phyloP scores from a whole-genome alignment of 108 stramenopile genomes.

The Nitzschia sp. region DNA sequence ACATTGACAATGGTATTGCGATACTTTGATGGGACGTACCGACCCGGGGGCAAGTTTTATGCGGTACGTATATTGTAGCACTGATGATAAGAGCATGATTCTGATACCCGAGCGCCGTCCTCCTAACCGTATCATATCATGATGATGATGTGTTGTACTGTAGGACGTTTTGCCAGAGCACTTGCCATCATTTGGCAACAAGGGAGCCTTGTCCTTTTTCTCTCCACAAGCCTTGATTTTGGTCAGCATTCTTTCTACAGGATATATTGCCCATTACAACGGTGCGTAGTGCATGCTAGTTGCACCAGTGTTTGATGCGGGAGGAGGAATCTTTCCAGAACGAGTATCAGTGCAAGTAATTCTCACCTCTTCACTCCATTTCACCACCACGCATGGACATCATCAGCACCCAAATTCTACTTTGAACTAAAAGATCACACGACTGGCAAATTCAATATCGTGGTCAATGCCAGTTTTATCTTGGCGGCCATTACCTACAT shows the following conservation, averaged over 20 bases:
- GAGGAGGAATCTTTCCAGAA: too few species aligned
- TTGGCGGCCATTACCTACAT: slow-evolving; percentile 49
- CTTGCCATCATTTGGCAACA: slow-evolving; percentile 13
- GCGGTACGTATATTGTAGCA: slow-evolving; percentile 76
- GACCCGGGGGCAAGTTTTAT: slow-evolving; percentile 39
- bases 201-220: slow-evolving; percentile 22
- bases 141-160: too few species aligned
- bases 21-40: slow-evolving; percentile 73
- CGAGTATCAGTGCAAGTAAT: too few species aligned
- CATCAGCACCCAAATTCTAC: slow-evolving; percentile 88
- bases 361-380: slow-evolving; percentile 63
- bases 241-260: slow-evolving; percentile 90
- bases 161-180: slow-evolving; percentile 10
- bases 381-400: slow-evolving; percentile 67
- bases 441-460: slow-evolving; percentile 69
- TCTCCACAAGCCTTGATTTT: slow-evolving; percentile 62
- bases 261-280: slow-evolving; percentile 94
- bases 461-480: slow-evolving; percentile 76
- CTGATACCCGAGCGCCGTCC: slow-evolving; percentile 29
- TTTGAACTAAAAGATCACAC: slow-evolving; percentile 87
- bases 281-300: slow-evolving; percentile 28
- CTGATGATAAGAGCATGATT: slow-evolving; percentile 24
- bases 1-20: slow-evolving; percentile 63
- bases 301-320: too few species aligned
- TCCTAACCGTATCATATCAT: slow-evolving; percentile 48